Base-by-base conservation (phyloP, 441 rosid species). In the Lepidium campestre region DNA sequence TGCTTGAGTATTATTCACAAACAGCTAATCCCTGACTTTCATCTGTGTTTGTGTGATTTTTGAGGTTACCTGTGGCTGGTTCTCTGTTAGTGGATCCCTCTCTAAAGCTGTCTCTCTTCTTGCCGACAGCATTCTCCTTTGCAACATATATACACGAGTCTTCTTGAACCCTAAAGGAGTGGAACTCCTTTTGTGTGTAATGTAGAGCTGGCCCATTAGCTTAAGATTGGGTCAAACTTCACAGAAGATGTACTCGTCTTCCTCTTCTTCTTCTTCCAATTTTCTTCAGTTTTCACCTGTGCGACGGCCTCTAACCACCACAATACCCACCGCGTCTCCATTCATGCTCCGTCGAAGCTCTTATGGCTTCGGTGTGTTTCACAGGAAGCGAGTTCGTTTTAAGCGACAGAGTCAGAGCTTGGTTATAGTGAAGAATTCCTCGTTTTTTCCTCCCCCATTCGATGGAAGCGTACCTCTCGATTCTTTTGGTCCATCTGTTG, bases 311-410 rank as follows among this genome's bases (percentile, higher is more conserved):
- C 20, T 54, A 15, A 22, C 58, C 13, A 49, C 75, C 31, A 36
- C 71, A 12, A 68, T 52, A 42, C 37, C 67, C 20, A 57, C 66
- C 41, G 63, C 57, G 3, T 65, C 71, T 45, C 78, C 71, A 0
- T 70, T 70, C 49, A 58, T 57, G 58, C 78, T 70, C 63, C 62
- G 64, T 10, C 75, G 71, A 10, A 69, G 75, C 57, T 22, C 58
- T 34, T 60, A 70, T 55, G 83, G 79, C 17, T 73, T 77, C 62
- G 66, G 80, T 29, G 67, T 67, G 27, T 76, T 61, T 75, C 68
- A 61, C 53, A 62, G 68, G 48, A 83, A 75, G 46, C 86, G 88
- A 6, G 81, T 81, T 42, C 84, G 86, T 60, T 75, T 80, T 41
- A 85, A 80, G 75, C 66, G 65, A 29, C 66, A 63, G 11, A 73